These are phyloP conservation scores for Brassica juncea DNA, from an alignment of 345 rosid species.

Conservation along the genomic window DNA sequence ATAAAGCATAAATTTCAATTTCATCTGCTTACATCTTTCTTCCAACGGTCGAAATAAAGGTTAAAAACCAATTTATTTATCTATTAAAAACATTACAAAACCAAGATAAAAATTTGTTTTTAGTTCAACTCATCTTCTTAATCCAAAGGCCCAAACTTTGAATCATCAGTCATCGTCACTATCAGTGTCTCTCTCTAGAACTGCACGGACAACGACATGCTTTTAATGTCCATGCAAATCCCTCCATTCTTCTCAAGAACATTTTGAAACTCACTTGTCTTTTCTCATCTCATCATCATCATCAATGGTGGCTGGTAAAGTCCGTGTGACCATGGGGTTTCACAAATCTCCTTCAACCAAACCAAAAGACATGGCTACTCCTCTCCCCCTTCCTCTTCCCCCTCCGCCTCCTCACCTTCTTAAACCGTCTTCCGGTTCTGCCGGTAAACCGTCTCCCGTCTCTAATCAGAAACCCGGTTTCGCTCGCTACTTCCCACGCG, in stretches of 20 bases:
- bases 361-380: constrained; percentile 3
- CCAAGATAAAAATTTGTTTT: no score
- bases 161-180: background rate
- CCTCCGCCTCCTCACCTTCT: constrained; percentile 47
- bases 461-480: constrained; percentile 49
- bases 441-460: constrained; percentile 8
- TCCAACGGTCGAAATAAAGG: background rate
- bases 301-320: constrained; percentile 87
- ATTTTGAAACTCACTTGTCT: background rate
- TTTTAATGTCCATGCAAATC: constrained; percentile 42
- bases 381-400: constrained; percentile 21
- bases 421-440: constrained; percentile 36
- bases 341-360: constrained; percentile 66
- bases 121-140: background rate
- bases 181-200: background rate
- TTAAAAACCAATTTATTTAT: background rate
- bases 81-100: background rate
- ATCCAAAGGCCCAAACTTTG: background rate
- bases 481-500: constrained; percentile 90
- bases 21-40: background rate
- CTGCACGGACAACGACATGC: constrained; percentile 44
- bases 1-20: background rate
- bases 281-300: background rate
- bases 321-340: constrained; percentile 79
- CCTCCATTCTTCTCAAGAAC: constrained; percentile 24